Percentiles rank a stretch among this genome's conserved stretches.
Conservation (phyloP, 1,139 yeast genomes). For the Yamadazyma dendronema region DNA sequence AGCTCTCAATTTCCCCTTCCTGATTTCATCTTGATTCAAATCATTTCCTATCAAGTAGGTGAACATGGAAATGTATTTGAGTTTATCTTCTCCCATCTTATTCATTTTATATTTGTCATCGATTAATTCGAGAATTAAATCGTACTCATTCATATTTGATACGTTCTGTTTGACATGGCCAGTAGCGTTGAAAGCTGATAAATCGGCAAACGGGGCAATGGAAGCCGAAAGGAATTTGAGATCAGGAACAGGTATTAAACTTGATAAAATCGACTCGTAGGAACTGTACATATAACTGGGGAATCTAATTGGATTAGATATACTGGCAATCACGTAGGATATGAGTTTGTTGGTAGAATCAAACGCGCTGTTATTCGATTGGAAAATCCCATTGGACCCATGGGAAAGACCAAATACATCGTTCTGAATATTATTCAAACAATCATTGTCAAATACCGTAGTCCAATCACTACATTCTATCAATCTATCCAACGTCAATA, state of each 20-base stretch:
- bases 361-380: conserved; percentile 36
- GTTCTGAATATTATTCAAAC: conserved; percentile 67
- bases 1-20: conserved; percentile 75
- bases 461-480: conserved; percentile 85
- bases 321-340: conserved; percentile 77
- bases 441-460: conserved; percentile 86
- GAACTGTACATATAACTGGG: conserved; percentile 93
- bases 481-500: conserved; percentile 75
- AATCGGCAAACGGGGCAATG: conserved; percentile 72
- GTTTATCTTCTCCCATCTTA: conserved; percentile 20
- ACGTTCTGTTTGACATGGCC: conserved; percentile 44
- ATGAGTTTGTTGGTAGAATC: conserved; percentile 83
- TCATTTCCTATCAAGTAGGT: conserved; percentile 70
- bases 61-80: conserved; percentile 64
- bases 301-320: conserved; percentile 84
- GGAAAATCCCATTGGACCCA: conserved; percentile 24
- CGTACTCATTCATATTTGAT: conserved; percentile 72
- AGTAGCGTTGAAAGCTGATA: conserved; percentile 17
- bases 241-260: conserved; percentile 85
- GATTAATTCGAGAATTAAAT: conserved; percentile 76
- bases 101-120: conserved; percentile 82
- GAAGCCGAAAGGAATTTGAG: conserved; percentile 84
- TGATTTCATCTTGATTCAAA: conserved; percentile 70
- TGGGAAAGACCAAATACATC: conserved; percentile 41
- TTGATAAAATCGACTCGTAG: conserved; percentile 75